Percentiles rank a stretch among this genome's conserved stretches.
Evolutionary conservation across 441 rosid species (phyloP).

Genomic region (California macrophylla): DNA sequence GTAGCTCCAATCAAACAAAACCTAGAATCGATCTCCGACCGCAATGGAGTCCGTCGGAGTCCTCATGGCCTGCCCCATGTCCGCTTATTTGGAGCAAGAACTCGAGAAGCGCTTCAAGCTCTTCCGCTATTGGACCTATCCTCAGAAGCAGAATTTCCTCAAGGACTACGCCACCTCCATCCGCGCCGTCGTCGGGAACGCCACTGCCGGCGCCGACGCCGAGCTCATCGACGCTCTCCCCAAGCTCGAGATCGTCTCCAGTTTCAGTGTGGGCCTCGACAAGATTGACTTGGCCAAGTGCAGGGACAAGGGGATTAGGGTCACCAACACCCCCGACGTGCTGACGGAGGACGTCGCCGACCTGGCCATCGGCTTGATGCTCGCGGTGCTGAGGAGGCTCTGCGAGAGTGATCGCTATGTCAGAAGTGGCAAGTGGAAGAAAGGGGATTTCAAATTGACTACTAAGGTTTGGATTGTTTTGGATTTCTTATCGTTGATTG

Average conservation of each 20-base stretch:
- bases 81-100: slow-evolving; percentile 52
- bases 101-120: slow-evolving; percentile 67
- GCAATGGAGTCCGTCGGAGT: slow-evolving; percentile 62
- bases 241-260: slow-evolving; percentile 62
- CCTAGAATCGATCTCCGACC: not conserved
- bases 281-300: slow-evolving; percentile 78
- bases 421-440: slow-evolving; percentile 66
- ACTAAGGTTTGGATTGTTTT: slow-evolving; percentile 44
- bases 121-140: slow-evolving; percentile 38
- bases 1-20: not conserved
- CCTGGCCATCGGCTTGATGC: slow-evolving; percentile 66
- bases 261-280: slow-evolving; percentile 78
- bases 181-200: slow-evolving; percentile 68
- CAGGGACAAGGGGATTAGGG: slow-evolving; percentile 65
- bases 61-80: slow-evolving; percentile 55
- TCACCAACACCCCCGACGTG: slow-evolving; percentile 83
- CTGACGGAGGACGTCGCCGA: slow-evolving; percentile 88
- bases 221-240: slow-evolving; percentile 59
- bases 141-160: slow-evolving; percentile 47
- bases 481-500: not conserved
- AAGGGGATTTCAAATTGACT: slow-evolving; percentile 48
- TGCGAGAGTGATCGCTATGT: slow-evolving; percentile 70
- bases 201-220: slow-evolving; percentile 54
- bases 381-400: slow-evolving; percentile 65
- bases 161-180: slow-evolving; percentile 41